Percentiles rank a stretch among this genome's conserved stretches.
Evolutionary conservation across 345 rosid genomes (phyloP).

Genomic region (Aegle marmelos): DNA sequence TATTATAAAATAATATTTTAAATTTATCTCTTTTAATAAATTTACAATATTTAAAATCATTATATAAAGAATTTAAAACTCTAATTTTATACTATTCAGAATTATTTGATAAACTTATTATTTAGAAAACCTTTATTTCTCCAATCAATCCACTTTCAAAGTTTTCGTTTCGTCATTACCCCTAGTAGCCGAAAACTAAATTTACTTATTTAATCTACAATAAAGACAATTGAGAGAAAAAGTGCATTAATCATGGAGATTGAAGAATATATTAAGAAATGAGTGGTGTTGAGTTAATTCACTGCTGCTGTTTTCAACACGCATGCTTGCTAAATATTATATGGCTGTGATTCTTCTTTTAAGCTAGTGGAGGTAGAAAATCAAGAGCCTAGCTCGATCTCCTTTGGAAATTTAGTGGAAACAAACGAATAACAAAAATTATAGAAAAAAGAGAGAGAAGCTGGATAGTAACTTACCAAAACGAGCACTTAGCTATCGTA

Average conservation of each 20-base stretch:
- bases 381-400: not conserved
- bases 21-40: too few species aligned
- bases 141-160: too few species aligned
- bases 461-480: not conserved
- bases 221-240: not conserved
- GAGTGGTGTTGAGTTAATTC: not conserved
- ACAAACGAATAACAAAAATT: not conserved
- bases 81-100: too few species aligned
- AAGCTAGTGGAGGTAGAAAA: not conserved
- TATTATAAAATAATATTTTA: too few species aligned
- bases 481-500: not conserved
- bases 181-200: too few species aligned
- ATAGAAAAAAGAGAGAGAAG: not conserved
- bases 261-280: not conserved
- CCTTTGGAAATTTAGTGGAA: not conserved
- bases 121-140: too few species aligned
- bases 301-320: not conserved
- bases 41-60: too few species aligned
- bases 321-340: too few species aligned
- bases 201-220: not conserved
- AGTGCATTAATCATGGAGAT: not conserved
- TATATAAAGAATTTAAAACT: too few species aligned
- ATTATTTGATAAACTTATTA: too few species aligned
- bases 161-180: too few species aligned
- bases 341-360: not conserved